Conservation (phyloP, 1,284 basidiomycete genomes). For the Malassezia slooffiae region DNA sequence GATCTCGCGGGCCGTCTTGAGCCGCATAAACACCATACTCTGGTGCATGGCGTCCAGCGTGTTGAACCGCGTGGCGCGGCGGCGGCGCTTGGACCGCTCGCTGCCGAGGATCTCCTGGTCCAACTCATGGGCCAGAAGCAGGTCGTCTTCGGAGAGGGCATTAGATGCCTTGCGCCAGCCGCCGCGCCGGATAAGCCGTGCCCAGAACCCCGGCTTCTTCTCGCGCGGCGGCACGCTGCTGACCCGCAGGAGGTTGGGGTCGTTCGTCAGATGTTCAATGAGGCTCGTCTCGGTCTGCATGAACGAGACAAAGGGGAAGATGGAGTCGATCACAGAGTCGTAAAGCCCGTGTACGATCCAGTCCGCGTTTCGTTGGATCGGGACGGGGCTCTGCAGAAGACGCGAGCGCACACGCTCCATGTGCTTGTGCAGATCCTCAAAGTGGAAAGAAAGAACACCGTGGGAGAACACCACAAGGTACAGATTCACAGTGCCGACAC, state of each 20-base stretch:
- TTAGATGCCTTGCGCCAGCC: too few relatives aligned
- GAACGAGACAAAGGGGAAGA: conserved; percentile 73
- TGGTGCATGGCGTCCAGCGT: conserved; percentile 37
- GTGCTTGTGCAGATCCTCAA: conserved; percentile 80
- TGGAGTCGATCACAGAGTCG: conserved; percentile 87
- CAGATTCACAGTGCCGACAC: conserved; percentile 68
- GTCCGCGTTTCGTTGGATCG: conserved; percentile 48
- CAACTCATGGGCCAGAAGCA: too few relatives aligned
- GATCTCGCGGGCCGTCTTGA: conserved; percentile 67
- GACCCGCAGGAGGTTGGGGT: conserved; percentile 17
- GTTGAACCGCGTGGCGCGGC: too few relatives aligned
- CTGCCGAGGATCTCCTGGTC: too few relatives aligned
- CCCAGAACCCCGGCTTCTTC: too few relatives aligned
- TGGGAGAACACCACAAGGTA: conserved; percentile 83
- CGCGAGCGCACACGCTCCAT: conserved; percentile 65
- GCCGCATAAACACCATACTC: conserved; percentile 55
- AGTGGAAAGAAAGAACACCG: conserved; percentile 84
- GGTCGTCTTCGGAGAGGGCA: too few relatives aligned
- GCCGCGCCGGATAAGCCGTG: too few relatives aligned
- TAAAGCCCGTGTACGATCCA: conserved; percentile 90
- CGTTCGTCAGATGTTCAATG: conserved; percentile 60
- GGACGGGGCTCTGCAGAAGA: conserved; percentile 47
- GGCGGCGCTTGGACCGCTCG: too few relatives aligned
- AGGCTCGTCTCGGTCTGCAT: conserved; percentile 72
- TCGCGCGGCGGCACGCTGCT: too few relatives aligned